Percentiles rank a stretch among this genome's conserved stretches.
Evolutionary conservation across 805 yeast genomes (phyloP).

Genomic region (Tetrapisispora fleetii): DNA sequence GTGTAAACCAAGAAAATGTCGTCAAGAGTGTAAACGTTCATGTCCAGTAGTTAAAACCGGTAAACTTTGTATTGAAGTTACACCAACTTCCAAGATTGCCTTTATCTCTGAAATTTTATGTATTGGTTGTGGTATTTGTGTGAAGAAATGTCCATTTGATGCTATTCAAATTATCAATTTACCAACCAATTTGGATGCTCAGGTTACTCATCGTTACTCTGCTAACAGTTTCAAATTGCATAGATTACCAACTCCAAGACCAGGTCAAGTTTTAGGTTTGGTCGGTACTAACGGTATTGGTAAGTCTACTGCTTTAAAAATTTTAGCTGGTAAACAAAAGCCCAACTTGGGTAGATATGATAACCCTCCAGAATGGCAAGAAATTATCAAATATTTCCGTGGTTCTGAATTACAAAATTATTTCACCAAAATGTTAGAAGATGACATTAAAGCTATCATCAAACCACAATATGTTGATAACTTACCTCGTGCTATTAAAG

Average conservation of each 20-base stretch:
- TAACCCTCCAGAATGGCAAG: conserved; percentile 97
- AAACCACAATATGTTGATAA: conserved; percentile 99
- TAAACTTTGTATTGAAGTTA: conserved; percentile 91
- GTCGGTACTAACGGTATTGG: conserved; percentile 99
- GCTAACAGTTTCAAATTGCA: conserved; percentile 97
- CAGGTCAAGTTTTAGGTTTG: conserved; percentile 95
- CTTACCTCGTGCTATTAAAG: conserved; percentile 91
- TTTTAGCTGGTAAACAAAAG: conserved; percentile 93
- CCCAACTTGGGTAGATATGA: conserved; percentile 93
- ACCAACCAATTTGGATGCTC: conserved; percentile 87
- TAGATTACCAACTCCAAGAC: conserved; percentile 96
- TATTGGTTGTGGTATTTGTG: conserved; percentile 99
- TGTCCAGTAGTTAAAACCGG: conserved; percentile 99
- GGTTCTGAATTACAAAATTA: conserved; percentile 96
- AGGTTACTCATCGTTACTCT: conserved; percentile 94
- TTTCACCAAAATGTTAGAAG: conserved; percentile 89
- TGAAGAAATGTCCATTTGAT: conserved; percentile 95
- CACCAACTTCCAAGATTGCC: conserved; percentile 84
- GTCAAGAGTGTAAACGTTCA: conserved; percentile 93
- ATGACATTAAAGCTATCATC: conserved; percentile 89
- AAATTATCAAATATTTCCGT: conserved; percentile 80
- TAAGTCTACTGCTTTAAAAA: conserved; percentile 92
- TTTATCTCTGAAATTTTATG: conserved; percentile 89
- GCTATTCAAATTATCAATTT: conserved; percentile 92
- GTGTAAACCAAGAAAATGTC: conserved; percentile 97